Evolutionary conservation across 129 eudicot genomes (phyloP), one percentile per base, ranked within the genome.

Genomic region (Tanacetum coccineum): DNA sequence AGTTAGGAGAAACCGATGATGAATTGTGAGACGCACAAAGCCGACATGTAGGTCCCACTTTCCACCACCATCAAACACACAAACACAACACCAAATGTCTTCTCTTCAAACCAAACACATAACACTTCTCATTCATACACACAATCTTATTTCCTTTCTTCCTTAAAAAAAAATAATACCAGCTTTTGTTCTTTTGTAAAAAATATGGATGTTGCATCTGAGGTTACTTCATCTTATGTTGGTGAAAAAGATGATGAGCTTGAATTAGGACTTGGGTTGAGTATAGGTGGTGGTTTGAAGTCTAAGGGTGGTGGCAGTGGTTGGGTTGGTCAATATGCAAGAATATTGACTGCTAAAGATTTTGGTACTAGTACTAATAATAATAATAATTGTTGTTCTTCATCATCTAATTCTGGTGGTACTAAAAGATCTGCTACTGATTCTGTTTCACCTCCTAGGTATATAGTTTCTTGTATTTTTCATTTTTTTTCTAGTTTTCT

Each of bases 261-360:
- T 62, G 99, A 93, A 62, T 81, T 93, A 77, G 96, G 99, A 1
- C 95, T 93, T 71, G 99, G 95, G 12, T 78, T 94, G 63, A 81
- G 89, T 71, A 83, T 93, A 70, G 95, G 95, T 54, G 77, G 66
- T 28, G 79, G 79, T 74, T 73, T 76, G 62, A 86, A 70, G 79
- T 57, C 79, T 4, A 81, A 74, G 42, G 73, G 78, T 39, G 76
- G 69, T 39, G 42, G 80, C 21, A 51, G 84, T 60, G 77, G 87
- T 85, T 80, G 86, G 86, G 71, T 7, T 36, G 42, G 76, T 73
- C 86, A 79, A 19, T 81, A 83, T 76, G 89, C 95, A 1, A 93
- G 92, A 80, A 86, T 93, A 64, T 81, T 93, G 87, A 93, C 98
- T 3, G 91, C 96, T 21, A 84, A 86, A 70, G 98, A 92, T 82